Evolutionary conservation across 345 rosid species (phyloP), one percentile per base, ranked within the genome.

Genomic region (Arabidopsis arenosa): DNA sequence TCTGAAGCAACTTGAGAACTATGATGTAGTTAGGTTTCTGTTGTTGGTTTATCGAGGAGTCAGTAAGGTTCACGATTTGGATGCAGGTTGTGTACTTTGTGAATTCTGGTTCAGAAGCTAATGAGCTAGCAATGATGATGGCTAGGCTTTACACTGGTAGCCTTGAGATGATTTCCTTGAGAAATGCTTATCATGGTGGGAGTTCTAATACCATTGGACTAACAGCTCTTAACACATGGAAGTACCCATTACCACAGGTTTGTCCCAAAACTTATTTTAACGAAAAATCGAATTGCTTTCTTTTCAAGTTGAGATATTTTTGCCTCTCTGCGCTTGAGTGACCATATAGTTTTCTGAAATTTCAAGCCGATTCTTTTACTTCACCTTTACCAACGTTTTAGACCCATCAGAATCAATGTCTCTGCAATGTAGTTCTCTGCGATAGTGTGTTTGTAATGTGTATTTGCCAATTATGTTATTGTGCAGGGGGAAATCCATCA

Each of bases 161-260:
- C 79, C 97, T 92, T 51, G 93, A 88, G 64, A 89, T 90, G 93
- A 88, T 95, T 79, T 89, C 97, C 6, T 76, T 93, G 80, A 85
- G 98, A 83, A 95, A 93, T 85, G 94, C 97, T 35, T 95, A 88
- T 86, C 99, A 95, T 54, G 98, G 98, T 75, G 99, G 99, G 81
- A 92, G 96, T 79, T 85, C 99, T 63, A 78, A 67, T 70, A 92
- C 98, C 33, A 86, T 92, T 75, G 99, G 97, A 80, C 83, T 95
- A 47, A 92, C 97, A 18, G 96, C 98, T 33, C 73, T 92, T 11
- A 89, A 88, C 80, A 92, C 99, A 5, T 93, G 96, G 99, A 95
- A 95, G 81, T 93, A 95, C 79, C 79, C 93, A 15, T 84, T 95
- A 55, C 99, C 96, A 59, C 92, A 95, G 98, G 97, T 93, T 79